Base-by-base conservation (phyloP, 345 rosid genomes). In the Ceriops zippeliana region DNA sequence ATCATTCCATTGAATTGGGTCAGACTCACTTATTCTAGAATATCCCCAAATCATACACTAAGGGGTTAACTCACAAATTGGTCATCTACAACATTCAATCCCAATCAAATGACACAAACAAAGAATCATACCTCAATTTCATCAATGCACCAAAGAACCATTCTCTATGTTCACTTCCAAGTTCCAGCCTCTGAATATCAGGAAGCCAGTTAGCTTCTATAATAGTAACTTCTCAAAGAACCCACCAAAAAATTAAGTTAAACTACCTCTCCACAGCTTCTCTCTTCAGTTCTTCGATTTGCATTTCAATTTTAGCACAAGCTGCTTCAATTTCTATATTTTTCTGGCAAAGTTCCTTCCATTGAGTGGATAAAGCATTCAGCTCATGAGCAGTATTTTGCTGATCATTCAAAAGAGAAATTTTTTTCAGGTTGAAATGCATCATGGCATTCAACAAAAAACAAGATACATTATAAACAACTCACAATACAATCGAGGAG, bases 301-400 rank as follows among this genome's bases (percentile, higher is more conserved):
- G 89, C 47, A 78, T 82, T 78, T 91, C 91, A 61, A 88, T 71
- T 67, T 77, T 67, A 53, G 82, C 73, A 75, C 96, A 90, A n/a
- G 93, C 96, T 66, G 85, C 78, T 62, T 85, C 93, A 61, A 95
- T 95, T 75, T 88, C 92, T 75, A 90, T 90, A 65, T 91, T 95
- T 81, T 95, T 95, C 66, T 69, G 73, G 72, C 96, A 87, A 60
- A 95, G 96, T 73, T 90, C 93, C 79, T 83, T 88, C 99, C 99
- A 95, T 81, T 95, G 96, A 20, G 86, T 80, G 16, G 96, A 85
- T 70, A 91, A 81, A 69, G 98, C 91, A 80, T 83, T 85, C 37
- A 91, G 90, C 86, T 95, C 99, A 56, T 85, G 86, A 10, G 89
- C 91, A 73, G 97, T 90, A 59, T 86, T 90, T 90, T 91, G 96